phyloP scores from a whole-genome alignment of 2,329 filamentous ascomycete genomes.

The Chrysoporthe cubensis region DNA sequence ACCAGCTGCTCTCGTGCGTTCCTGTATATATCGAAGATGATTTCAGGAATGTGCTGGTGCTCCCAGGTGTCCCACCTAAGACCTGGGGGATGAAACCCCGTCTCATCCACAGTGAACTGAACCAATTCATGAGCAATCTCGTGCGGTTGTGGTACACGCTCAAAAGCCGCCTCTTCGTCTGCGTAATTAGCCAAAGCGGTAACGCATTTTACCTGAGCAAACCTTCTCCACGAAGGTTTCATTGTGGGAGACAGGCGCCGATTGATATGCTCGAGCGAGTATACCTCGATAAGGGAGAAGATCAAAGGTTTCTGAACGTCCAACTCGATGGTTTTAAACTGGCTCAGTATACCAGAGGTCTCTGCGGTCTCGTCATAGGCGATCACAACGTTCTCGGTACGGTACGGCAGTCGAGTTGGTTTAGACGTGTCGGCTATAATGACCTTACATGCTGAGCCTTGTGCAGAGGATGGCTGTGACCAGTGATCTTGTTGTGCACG shows the following conservation, averaged over 20 bases:
- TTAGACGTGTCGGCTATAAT: constrained; percentile 22
- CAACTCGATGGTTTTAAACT: constrained; percentile 27
- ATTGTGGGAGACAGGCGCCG: constrained; percentile 46
- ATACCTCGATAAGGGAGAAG: constrained; percentile 52
- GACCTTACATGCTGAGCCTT: constrained; percentile 24
- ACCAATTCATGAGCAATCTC: constrained; percentile 52
- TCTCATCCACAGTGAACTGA: constrained; percentile 26
- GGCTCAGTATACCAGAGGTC: constrained; percentile 40
- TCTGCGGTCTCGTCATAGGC: constrained; percentile 58
- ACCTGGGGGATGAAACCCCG: constrained; percentile 19
- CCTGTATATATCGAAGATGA: constrained; percentile 52
- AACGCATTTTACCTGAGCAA: constrained; percentile 38
- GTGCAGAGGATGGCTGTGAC: constrained; percentile 25
- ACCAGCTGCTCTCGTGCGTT: constrained; percentile 42
- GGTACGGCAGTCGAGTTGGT: constrained; percentile 4
- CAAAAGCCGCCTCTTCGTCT: constrained; percentile 33
- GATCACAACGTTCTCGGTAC: constrained; percentile 48
- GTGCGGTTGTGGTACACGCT: constrained; percentile 44
- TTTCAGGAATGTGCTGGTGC: constrained; percentile 50
- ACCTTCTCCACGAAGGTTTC: constrained; percentile 52
- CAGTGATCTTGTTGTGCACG: constrained; percentile 34
- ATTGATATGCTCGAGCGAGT: constrained; percentile 61
- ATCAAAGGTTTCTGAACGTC: constrained; percentile 44
- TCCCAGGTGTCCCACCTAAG: constrained; percentile 43
- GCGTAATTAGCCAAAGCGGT: constrained; percentile 39